A percentile compares a stretch with the other conserved stretches of the same genome.
Conservation (phyloP, 73 alveolate species). For the Paramecium octaurelia region DNA sequence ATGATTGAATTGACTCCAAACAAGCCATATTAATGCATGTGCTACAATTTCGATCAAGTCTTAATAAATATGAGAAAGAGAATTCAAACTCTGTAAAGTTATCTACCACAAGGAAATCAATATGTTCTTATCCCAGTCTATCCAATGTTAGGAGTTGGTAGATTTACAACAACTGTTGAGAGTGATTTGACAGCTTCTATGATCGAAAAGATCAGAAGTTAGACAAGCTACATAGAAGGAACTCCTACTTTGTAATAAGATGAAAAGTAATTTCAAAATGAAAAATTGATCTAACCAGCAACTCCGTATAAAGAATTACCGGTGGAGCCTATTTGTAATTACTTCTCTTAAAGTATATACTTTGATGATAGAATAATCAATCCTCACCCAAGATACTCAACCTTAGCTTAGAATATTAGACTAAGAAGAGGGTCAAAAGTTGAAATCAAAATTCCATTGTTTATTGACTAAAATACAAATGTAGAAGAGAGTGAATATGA, state of each 20-base stretch:
- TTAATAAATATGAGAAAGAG: constrained; percentile 54
- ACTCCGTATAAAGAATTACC: background rate
- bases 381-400: constrained; percentile 95
- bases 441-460: constrained; percentile 87
- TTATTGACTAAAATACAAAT: constrained; percentile 82
- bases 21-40: constrained; percentile 67
- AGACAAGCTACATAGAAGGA: constrained; percentile 59
- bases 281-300: constrained; percentile 18
- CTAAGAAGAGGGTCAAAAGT: constrained; percentile 89
- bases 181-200: background rate
- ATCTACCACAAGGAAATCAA: constrained; percentile 51
- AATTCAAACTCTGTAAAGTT: constrained; percentile 43
- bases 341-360: constrained; percentile 68
- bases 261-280: constrained; percentile 28
- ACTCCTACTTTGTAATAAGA: constrained; percentile 38
- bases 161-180: constrained; percentile 61
- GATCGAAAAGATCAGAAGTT: constrained; percentile 28
- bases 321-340: constrained; percentile 59
- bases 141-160: constrained; percentile 55
- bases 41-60: constrained; percentile 45
- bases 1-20: constrained; percentile 85
- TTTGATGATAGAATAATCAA: constrained; percentile 82
- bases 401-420: constrained; percentile 80
- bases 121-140: constrained; percentile 41
- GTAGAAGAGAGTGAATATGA: constrained; percentile 61